Evolutionary conservation across 768 basidiomycete species (phyloP).

Genomic region (Floccularia luteovirens): DNA sequence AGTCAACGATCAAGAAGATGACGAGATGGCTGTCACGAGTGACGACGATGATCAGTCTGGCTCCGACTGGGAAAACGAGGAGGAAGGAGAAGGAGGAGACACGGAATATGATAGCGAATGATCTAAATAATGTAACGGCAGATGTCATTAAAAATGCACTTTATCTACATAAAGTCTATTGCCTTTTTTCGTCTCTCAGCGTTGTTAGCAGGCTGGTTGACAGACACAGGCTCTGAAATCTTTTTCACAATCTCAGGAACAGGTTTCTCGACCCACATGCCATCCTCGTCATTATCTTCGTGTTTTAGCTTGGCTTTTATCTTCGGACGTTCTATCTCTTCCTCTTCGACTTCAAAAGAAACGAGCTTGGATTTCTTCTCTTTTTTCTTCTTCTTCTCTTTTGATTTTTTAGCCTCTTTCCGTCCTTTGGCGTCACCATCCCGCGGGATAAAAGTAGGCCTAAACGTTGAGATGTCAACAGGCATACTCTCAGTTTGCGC

Average conservation of each 20-base stretch:
- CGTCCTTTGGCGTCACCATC: constrained; percentile 36
- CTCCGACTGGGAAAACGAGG: constrained; percentile 12
- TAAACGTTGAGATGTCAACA: constrained; percentile 67
- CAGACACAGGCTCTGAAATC: constrained; percentile 12
- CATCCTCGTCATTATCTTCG: constrained; percentile 34
- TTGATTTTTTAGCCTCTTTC: constrained; percentile 34
- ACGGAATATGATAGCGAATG: constrained; percentile 20
- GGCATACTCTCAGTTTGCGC: constrained; percentile 16
- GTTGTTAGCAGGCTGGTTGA: constrained; percentile 11
- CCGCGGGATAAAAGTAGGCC: constrained; percentile 81
- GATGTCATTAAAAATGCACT: too few species aligned
- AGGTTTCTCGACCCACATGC: constrained; percentile 67
- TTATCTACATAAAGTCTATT: constrained; percentile 66
- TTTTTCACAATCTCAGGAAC: constrained; percentile 43
- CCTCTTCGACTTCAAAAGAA: constrained; percentile 75
- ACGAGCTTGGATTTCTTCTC: constrained; percentile 43
- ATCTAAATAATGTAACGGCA: constrained; percentile 1
- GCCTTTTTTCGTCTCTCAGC: constrained; percentile 58
- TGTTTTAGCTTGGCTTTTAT: constrained; percentile 36
- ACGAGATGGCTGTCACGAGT: constrained; percentile 12
- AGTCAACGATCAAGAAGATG: constrained; percentile 11
- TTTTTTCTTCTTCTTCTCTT: constrained; percentile 31
- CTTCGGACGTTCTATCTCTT: constrained; percentile 30
- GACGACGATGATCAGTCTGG: constrained; percentile 13
- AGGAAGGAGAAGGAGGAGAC: constrained; percentile 17